Evolutionary conservation across 768 basidiomycete genomes (phyloP).

Genomic region (Austroboletus eburneus): DNA sequence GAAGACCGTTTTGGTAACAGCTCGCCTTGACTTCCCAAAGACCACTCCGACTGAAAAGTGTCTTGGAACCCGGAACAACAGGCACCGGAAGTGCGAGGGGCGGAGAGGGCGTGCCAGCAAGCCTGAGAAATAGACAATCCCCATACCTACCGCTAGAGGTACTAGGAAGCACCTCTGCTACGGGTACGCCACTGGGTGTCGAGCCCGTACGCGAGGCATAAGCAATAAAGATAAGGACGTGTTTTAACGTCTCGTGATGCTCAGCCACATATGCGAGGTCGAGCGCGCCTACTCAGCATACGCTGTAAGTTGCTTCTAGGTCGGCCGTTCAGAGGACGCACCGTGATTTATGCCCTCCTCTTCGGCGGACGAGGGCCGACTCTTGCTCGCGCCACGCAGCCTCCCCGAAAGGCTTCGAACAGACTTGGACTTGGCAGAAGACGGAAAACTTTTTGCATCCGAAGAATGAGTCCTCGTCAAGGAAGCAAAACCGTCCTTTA

Average conservation of each 20-base stretch:
- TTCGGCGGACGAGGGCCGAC: constrained; percentile 13
- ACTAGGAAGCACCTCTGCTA: constrained; percentile 60
- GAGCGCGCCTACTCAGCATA: constrained; percentile 24
- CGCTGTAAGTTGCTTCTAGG: constrained; percentile 1
- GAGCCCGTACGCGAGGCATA: constrained; percentile 7
- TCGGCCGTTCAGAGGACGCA: constrained; percentile 4
- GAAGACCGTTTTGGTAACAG: constrained; percentile 25
- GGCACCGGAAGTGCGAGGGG: constrained; percentile 55
- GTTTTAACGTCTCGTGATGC: constrained; percentile 81
- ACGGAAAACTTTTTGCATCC: constrained; percentile 9
- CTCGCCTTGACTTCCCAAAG: constrained; percentile 73
- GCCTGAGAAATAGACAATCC: constrained; percentile 60
- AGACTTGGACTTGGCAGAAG: constrained; percentile 6
- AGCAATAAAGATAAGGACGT: constrained; percentile 71
- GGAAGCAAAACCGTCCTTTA: constrained; percentile 10
- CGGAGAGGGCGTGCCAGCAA: constrained; percentile 52
- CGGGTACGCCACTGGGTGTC: constrained; percentile 42
- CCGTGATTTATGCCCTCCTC: constrained; percentile 12
- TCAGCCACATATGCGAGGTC: constrained; percentile 60
- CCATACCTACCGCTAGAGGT: constrained; percentile 37
- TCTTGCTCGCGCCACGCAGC: constrained; percentile 20
- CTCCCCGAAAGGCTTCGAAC: constrained; percentile 21
- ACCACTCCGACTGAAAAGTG: constrained; percentile 48
- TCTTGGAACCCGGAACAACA: constrained; percentile 56
- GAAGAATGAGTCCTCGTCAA: constrained; percentile 16